phyloP scores from a whole-genome alignment of 441 rosid species.

The Manihot esculenta region DNA sequence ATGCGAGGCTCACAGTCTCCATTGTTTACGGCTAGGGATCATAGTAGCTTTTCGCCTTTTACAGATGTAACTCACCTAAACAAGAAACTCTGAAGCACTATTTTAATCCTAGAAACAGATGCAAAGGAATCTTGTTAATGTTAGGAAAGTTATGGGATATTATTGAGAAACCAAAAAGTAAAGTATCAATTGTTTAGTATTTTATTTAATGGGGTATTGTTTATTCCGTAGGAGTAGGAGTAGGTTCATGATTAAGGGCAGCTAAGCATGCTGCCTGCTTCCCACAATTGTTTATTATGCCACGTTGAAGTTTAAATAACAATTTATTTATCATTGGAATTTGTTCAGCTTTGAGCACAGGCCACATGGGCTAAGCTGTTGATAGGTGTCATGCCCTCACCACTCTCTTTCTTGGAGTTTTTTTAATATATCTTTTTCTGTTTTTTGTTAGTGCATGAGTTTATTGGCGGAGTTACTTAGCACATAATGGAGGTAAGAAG shows the following conservation, averaged over 20 bases:
- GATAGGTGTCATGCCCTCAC: constrained; percentile 12
- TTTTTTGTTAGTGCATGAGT: no score
- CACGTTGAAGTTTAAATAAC: background rate
- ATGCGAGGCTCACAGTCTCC: no score
- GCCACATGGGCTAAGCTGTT: constrained; percentile 12
- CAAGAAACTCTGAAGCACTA: background rate
- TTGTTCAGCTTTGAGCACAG: background rate
- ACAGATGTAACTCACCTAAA: no score
- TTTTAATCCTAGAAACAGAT: background rate
- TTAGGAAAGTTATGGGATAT: constrained; percentile 1
- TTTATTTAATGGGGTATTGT: no score
- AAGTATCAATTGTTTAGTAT: no score
- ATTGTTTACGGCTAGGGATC: no score
- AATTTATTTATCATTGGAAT: background rate
- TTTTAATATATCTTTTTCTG: no score
- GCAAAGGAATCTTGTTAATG: constrained; percentile 8
- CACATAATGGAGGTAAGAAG: no score
- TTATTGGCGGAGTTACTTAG: no score
- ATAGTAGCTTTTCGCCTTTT: no score
- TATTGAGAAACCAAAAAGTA: constrained; percentile 9
- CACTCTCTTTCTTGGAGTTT: background rate
- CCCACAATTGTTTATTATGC: background rate
- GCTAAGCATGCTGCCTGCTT: constrained; percentile 19
- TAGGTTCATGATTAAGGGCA: constrained; percentile 10
- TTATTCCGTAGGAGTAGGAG: background rate